Base-by-base conservation (phyloP, 164 flowering plant genomes). In the Warburgia ugandensis region DNA sequence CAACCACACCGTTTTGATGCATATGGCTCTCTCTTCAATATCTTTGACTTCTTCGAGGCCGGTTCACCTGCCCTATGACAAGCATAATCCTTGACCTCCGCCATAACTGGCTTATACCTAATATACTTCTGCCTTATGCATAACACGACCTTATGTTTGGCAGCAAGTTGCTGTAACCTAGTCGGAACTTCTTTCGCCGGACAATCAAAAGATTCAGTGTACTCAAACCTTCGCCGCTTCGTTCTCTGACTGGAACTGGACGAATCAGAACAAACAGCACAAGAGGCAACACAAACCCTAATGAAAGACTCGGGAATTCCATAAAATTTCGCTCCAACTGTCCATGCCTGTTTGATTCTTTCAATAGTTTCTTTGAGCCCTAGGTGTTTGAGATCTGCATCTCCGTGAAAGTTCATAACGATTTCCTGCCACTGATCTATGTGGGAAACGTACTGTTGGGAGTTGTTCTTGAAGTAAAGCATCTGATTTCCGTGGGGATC, bases 61-160 rank as follows among this genome's bases (percentile, higher is more conserved):
- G 99, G 99, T 69, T 86, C 89, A 10, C 99, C 99, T 0, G 97
- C 97, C 51, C 99, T 65, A 56, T 92, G 99, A 62, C 97, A 92
- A 14, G 99, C 99, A 64, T 92, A 92, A 65, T 92, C 99, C 72
- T 92, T 92, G 32, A 92, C 97, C 74, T 92, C 99, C 0, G 99
- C 99, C 94, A 92, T 84, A 60, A 92, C 88, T 0, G 99, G 99
- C 72, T 88, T 86, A 60, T 86, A 86, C 77, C 94, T 72, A 48
- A 94, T 84, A 58, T 94, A 94, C 75, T 94, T 94, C 73, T 94
- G 97, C 50, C 99, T 67, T 46, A 94, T 94, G 56, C 99, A 89
- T 28, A 94, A 79, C 56, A 89, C 99, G 11, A 89, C 99, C 72
- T 88, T 89, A 59, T 94, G 94, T 67, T 94, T 94, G 0, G 79